These are phyloP conservation scores for Coprinellus aureogranulatus DNA, from an alignment of 768 basidiomycete species.

Conservation along the genomic window DNA sequence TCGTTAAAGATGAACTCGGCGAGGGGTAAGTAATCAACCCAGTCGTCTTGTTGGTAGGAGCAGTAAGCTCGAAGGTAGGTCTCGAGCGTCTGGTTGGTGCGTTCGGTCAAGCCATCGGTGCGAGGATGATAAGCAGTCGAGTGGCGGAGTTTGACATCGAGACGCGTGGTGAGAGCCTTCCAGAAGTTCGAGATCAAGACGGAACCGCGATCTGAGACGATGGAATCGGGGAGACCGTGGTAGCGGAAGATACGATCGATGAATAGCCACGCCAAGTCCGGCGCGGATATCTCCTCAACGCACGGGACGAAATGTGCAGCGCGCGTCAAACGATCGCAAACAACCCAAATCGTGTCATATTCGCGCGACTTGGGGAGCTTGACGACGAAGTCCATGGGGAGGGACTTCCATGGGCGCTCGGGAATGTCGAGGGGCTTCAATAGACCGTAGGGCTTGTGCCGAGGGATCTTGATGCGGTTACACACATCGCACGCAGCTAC, in stretches of 20 bases:
- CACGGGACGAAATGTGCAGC: constrained; percentile 19
- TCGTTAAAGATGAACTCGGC: background rate
- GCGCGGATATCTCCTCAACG: constrained; percentile 15
- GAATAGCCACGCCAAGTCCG: constrained; percentile 3
- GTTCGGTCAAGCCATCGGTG: constrained; percentile 27
- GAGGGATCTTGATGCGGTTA: constrained; percentile 29
- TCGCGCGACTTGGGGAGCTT: constrained; percentile 29
- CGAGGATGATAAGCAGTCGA: constrained; percentile 45
- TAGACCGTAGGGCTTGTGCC: constrained; percentile 20
- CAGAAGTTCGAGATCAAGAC: constrained; percentile 32
- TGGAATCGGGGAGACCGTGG: constrained; percentile 22
- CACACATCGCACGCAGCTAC: constrained; percentile 26
- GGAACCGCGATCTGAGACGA: constrained; percentile 27
- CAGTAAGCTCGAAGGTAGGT: background rate
- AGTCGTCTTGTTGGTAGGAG: background rate
- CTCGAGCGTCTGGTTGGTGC: constrained; percentile 27
- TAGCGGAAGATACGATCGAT: constrained; percentile 21
- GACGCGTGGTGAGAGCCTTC: constrained; percentile 21
- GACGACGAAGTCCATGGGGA: constrained; percentile 29
- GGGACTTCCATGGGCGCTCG: constrained; percentile 13
- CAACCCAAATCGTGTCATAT: constrained; percentile 14
- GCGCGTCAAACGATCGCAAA: constrained; percentile 20
- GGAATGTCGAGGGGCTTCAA: constrained; percentile 21
- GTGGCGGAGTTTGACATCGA: constrained; percentile 30
- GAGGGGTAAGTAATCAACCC: background rate